Base-by-base conservation (phyloP, 2,329 filamentous ascomycete species). In the Cercospora janseana region DNA sequence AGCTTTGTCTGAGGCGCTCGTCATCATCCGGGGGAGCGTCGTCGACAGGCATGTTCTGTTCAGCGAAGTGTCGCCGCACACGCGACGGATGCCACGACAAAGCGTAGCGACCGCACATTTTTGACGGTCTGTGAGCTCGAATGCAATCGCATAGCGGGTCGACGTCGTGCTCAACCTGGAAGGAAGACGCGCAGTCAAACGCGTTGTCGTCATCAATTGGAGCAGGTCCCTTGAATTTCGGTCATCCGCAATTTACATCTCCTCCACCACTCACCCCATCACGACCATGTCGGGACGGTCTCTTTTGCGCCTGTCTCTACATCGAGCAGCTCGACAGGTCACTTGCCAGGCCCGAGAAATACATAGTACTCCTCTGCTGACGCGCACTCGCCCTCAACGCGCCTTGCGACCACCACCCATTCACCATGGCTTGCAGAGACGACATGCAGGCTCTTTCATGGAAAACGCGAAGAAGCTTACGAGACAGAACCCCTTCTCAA, bases 21-120 rank as follows among this genome's bases (percentile, higher is more conserved):
- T 95, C 88, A 16, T 89, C 83, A 61, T 95, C 88, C 3, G 80
- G 79, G 0, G 88, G 87, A 1, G 80, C 82, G 49, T 89, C 81
- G 10, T 63, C 61, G 2, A 88, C 82, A 2, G 78, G 79, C 81
- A 95, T 87, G 54, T 85, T 77, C 60, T 89, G 79, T 27, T 89
- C 78, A 62, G 87, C 79, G 5, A 96, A 75, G 66, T 86, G 83
- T 48, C 77, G 79, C 45, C 86, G 85, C 51, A 95, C 79, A 66
- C 89, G 85, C 18, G 83, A 85, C 27, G 88, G 85, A 55, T 88
- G 81, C 48, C 69, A 59, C 15, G 54, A 58, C 55, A 87, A 66
- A 16, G 77, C 81, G 65, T 87, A 87, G 52, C 84, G 75, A 13
- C 84, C 84, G 66, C 84, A 87, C 84, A 87, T 87, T 21, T 23